phyloP scores from a whole-genome alignment of 345 rosid species.

The Atalantia buxifolia region DNA sequence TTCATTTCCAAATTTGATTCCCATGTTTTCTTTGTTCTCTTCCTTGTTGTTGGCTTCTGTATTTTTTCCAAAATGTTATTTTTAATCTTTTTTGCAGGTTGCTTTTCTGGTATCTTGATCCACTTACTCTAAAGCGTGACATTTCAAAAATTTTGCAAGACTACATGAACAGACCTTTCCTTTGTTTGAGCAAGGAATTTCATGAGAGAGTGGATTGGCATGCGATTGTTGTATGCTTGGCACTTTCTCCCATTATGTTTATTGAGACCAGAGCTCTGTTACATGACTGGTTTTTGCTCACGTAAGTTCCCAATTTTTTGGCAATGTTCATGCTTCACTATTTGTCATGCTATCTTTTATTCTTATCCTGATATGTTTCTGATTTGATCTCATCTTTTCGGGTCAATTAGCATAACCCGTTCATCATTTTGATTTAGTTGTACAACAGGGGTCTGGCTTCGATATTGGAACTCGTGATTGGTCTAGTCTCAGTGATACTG shows the following conservation, averaged over 20 bases:
- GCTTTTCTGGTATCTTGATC: conserved; percentile 70
- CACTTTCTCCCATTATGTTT: conserved; percentile 54
- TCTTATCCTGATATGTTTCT: too few species aligned
- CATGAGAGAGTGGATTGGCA: conserved; percentile 57
- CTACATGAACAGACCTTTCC: conserved; percentile 57
- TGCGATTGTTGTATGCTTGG: conserved; percentile 39
- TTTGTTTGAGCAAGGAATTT: conserved; percentile 52
- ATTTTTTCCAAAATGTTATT: neutral
- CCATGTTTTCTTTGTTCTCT: neutral
- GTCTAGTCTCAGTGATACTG: conserved; percentile 44
- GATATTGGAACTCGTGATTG: conserved; percentile 51
- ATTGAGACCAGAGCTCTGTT: conserved; percentile 49
- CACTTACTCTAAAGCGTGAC: conserved; percentile 50
- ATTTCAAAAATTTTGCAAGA: conserved; percentile 57
- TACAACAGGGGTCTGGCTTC: conserved; percentile 62
- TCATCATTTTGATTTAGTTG: conserved; percentile 17
- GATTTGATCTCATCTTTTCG: conserved; percentile 5
- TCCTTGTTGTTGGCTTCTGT: neutral
- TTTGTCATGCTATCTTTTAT: too few species aligned
- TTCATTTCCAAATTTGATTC: neutral
- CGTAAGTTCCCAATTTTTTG: too few species aligned
- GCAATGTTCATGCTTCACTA: too few species aligned
- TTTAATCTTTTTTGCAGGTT: conserved; percentile 40
- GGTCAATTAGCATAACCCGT: neutral
- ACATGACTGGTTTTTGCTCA: conserved; percentile 66